Evolutionary conservation across 192 early-diverging fungal genomes (phyloP).

Genomic region (Geranomyces variabilis): DNA sequence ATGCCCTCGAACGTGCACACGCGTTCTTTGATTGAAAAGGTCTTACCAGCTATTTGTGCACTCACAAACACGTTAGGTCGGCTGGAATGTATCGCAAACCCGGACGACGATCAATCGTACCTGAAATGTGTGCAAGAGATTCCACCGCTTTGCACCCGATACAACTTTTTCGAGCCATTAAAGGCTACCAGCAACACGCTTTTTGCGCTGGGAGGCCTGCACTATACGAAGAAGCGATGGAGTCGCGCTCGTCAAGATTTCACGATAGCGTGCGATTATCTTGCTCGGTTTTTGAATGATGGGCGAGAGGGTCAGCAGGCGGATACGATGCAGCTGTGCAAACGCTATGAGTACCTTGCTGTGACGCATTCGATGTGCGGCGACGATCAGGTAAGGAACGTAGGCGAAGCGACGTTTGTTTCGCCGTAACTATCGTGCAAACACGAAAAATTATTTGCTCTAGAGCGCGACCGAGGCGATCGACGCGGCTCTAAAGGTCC

Average conservation of each 20-base stretch:
- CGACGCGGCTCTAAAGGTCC: too few relatives aligned
- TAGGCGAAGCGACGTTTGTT: too few relatives aligned
- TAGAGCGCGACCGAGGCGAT: too few relatives aligned
- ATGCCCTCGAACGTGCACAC: too few relatives aligned
- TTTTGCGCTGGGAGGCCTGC: slow-evolving; percentile 1
- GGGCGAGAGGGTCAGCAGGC: not conserved
- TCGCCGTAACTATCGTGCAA: too few relatives aligned
- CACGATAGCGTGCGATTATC: not conserved
- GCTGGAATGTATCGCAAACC: not conserved
- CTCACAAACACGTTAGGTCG: not conserved
- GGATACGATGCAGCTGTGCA: not conserved
- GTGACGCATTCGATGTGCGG: too few relatives aligned
- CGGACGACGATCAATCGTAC: not conserved
- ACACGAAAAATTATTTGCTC: too few relatives aligned
- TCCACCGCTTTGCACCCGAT: not conserved
- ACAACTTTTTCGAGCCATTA: not conserved
- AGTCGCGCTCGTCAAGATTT: not conserved
- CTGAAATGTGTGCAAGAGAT: not conserved
- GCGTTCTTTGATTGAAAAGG: too few relatives aligned
- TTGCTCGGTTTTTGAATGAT: not conserved
- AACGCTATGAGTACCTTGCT: slow-evolving; percentile 12
- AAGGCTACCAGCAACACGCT: slow-evolving; percentile 11
- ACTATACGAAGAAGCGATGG: slow-evolving; percentile 9
- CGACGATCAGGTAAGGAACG: too few relatives aligned
- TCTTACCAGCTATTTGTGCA: too few relatives aligned